Evolutionary conservation across 306 rosid species (phyloP), one percentile per base, ranked within the genome.

Genomic region (Chamaecrista fasciculata): DNA sequence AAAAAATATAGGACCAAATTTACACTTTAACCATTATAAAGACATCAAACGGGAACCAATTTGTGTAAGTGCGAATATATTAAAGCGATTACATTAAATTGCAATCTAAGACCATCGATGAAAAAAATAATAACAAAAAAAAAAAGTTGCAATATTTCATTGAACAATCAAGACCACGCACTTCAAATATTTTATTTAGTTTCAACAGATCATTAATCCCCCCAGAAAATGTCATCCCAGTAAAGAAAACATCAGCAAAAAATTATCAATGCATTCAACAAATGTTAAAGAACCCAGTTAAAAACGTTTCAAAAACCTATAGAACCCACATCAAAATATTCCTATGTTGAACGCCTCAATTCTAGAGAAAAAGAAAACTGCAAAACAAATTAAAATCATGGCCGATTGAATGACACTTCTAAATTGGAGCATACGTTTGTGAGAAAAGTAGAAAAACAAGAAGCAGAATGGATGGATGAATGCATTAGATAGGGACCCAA

Each of bases 211-310:
- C 47, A 58, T 14, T 44, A 48, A 10, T 6, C n/a, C n/a, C n/a
- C n/a, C n/a, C n/a, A n/a, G n/a, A 66, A 73, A 70, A 4, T 33
- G 48, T 66, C 65, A 48, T 42, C 47, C 34, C 50, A 77, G 14
- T 21, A 61, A 80, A 67, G 24, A 1, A 42, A 42, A 42, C 3
- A 0, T 60, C 48, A 58, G 31, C 12, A 59, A 51, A 59, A 57
- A 24, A 40, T 34, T 29, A 67, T 11, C 46, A 67, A 71, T 53
- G 66, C 34, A 72, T 60, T 49, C 19, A 79, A 75, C 26, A 47
- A 72, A 75, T 11, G 50, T 18, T 5, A 15, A 67, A 55, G 39
- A 65, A 66, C 48, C 78, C 70, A 68, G 60, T 40, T 58, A 40
- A 37, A 36, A 4, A 72, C 21, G 61, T 36, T 31, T 71, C 67